A percentile compares a stretch with the other conserved stretches of the same genome.
phyloP scores from a whole-genome alignment of 805 yeast genomes.

The Ogataea sp. region DNA sequence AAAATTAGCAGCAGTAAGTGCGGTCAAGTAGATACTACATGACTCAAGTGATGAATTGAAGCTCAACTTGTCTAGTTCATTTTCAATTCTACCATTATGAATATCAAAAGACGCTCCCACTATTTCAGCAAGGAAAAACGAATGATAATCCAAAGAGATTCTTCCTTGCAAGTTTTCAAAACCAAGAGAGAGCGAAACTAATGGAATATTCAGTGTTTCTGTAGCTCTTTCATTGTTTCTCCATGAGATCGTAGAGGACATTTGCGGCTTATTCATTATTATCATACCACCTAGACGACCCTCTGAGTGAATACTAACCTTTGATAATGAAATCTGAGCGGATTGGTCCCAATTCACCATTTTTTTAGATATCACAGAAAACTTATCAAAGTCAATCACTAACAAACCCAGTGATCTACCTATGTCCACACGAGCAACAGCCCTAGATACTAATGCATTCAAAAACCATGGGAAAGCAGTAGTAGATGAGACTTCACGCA shows the following conservation, averaged over 20 bases:
- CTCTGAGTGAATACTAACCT: constrained; percentile 41
- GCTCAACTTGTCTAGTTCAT: constrained; percentile 52
- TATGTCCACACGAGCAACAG: constrained; percentile 56
- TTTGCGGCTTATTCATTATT: constrained; percentile 36
- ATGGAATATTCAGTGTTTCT: constrained; percentile 46
- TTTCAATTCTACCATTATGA: constrained; percentile 57
- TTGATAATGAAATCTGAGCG: constrained; percentile 51
- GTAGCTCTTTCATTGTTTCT: constrained; percentile 31
- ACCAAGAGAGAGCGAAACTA: constrained; percentile 54
- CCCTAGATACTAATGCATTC: constrained; percentile 44
- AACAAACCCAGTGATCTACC: constrained; percentile 79
- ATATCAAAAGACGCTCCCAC: constrained; percentile 42
- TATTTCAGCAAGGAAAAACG: constrained; percentile 60
- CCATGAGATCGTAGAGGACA: constrained; percentile 71
- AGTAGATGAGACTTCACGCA: constrained; percentile 52
- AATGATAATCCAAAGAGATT: constrained; percentile 76
- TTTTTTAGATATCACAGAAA: constrained; percentile 68
- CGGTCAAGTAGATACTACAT: constrained; percentile 62
- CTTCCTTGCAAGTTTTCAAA: constrained; percentile 49
- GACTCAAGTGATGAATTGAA: constrained; percentile 42
- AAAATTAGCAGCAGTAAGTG: constrained; percentile 77
- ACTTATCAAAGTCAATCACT: constrained; percentile 41
- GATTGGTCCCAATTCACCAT: constrained; percentile 64
- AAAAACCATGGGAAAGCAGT: constrained; percentile 70
- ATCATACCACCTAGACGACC: constrained; percentile 80